phyloP scores from a whole-genome alignment of 164 flowering plant genomes.

The Kalanchoe fedtschenkoi region DNA sequence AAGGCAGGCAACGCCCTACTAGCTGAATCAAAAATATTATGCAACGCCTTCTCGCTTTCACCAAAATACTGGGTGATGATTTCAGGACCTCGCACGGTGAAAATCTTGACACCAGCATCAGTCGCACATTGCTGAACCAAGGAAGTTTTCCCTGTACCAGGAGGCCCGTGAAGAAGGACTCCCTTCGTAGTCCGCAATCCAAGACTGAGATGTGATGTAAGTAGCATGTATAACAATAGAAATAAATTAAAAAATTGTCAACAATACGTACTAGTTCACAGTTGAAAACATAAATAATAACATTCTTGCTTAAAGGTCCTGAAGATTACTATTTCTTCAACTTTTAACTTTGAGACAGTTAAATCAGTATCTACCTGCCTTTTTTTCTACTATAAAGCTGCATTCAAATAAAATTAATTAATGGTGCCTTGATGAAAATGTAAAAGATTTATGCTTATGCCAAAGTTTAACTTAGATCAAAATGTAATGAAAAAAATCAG shows the following conservation, averaged over 20 bases:
- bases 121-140: conserved; percentile 61
- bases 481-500: too few species aligned
- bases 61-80: conserved; percentile 63
- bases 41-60: conserved; percentile 78
- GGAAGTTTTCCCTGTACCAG: conserved; percentile 93
- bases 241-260: not conserved
- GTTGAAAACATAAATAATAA: too few species aligned
- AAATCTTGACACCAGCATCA: conserved; percentile 74
- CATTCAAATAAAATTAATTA: too few species aligned
- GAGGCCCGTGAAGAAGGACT: conserved; percentile 94
- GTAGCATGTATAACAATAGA: not conserved
- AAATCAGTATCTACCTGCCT: too few species aligned
- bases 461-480: too few species aligned
- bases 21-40: conserved; percentile 68
- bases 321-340: too few species aligned
- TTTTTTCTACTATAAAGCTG: too few species aligned
- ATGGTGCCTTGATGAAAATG: too few species aligned
- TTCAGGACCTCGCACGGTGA: conserved; percentile 84
- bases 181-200: conserved; percentile 77
- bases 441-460: too few species aligned
- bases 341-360: too few species aligned
- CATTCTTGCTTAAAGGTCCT: too few species aligned
- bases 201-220: conserved; percentile 25
- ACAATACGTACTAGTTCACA: not conserved
- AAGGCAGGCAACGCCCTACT: conserved; percentile 67